Percentiles rank a stretch among this genome's conserved stretches.
These are phyloP conservation scores for Colletotrichum sp. DNA, from an alignment of 2,329 filamentous ascomycete genomes.

Conservation along the genomic window DNA sequence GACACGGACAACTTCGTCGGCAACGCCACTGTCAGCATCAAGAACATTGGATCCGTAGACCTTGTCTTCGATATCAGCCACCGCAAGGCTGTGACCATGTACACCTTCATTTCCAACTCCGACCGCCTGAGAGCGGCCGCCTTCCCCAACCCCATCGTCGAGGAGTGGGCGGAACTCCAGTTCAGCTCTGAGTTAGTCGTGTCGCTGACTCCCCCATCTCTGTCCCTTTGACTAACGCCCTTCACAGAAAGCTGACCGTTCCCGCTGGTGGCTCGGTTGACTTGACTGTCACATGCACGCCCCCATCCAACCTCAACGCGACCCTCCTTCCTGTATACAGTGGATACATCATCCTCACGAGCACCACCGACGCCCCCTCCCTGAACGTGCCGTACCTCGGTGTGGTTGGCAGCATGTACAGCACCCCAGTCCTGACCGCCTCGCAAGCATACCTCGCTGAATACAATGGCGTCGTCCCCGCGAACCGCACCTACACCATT, in stretches of 20 bases:
- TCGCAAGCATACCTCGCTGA: conserved; percentile 26
- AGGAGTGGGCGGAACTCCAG: conserved; percentile 44
- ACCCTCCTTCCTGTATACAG: conserved; percentile 44
- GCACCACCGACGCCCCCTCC: conserved; percentile 37
- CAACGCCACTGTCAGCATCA: conserved; percentile 56
- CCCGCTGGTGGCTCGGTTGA: conserved; percentile 44
- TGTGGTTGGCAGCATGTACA: conserved; percentile 37
- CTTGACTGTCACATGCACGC: conserved; percentile 47
- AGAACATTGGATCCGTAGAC: conserved; percentile 53
- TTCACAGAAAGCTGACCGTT: conserved; percentile 42
- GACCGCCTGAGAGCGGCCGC: conserved; percentile 33
- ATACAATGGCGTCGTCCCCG: conserved; percentile 4
- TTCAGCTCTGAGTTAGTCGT: conserved; percentile 35
- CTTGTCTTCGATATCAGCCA: conserved; percentile 58
- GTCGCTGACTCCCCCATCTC: neutral
- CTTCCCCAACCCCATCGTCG: conserved; percentile 52
- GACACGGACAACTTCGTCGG: conserved; percentile 62
- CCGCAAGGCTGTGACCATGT: conserved; percentile 55
- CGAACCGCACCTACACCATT: conserved; percentile 44
- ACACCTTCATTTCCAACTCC: conserved; percentile 47
- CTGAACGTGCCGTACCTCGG: conserved; percentile 47
- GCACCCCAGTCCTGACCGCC: conserved; percentile 38
- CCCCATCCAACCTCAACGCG: conserved; percentile 39
- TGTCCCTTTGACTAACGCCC: neutral
- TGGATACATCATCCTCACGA: conserved; percentile 44